These are phyloP conservation scores for Sphaerobolus stellatus DNA, from an alignment of 1,284 basidiomycete genomes.

Conservation along the genomic window DNA sequence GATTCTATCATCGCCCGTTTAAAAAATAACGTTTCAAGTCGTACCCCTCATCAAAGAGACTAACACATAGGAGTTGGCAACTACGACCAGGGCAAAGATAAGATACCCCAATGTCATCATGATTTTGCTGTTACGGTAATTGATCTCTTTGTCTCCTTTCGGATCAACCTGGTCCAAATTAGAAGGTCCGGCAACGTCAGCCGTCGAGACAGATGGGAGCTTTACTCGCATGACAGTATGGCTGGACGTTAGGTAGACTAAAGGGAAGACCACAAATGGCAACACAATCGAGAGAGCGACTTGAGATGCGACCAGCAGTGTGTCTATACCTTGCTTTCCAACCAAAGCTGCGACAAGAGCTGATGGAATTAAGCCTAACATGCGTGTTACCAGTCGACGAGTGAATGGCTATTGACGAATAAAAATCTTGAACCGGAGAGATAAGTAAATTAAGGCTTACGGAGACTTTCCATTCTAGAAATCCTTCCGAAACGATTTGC, in stretches of 20 bases:
- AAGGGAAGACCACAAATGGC: constrained; percentile 83
- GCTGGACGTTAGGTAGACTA: constrained; percentile 74
- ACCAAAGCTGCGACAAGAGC: constrained; percentile 75
- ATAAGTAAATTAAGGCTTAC: constrained; percentile 42
- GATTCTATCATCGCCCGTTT: background rate
- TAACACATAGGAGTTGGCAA: constrained; percentile 70
- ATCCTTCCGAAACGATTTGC: constrained; percentile 92
- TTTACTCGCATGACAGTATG: constrained; percentile 67
- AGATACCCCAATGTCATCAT: constrained; percentile 54
- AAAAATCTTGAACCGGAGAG: background rate
- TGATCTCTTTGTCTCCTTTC: constrained; percentile 44
- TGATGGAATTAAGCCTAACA: constrained; percentile 85
- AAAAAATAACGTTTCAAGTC: background rate
- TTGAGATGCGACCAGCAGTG: constrained; percentile 85
- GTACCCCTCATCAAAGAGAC: constrained; percentile 38
- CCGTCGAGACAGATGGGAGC: constrained; percentile 23
- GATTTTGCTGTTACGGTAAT: constrained; percentile 64
- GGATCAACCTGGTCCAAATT: constrained; percentile 12
- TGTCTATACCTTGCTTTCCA: constrained; percentile 76
- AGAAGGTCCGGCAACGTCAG: constrained; percentile 8
- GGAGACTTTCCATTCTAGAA: constrained; percentile 86
- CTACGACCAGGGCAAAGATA: constrained; percentile 62
- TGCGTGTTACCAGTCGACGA: constrained; percentile 80
- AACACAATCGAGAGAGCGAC: constrained; percentile 86
- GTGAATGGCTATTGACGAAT: constrained; percentile 59